Base-by-base conservation (phyloP, 176 grass and related monocot species). In the Oryza meyeriana region DNA sequence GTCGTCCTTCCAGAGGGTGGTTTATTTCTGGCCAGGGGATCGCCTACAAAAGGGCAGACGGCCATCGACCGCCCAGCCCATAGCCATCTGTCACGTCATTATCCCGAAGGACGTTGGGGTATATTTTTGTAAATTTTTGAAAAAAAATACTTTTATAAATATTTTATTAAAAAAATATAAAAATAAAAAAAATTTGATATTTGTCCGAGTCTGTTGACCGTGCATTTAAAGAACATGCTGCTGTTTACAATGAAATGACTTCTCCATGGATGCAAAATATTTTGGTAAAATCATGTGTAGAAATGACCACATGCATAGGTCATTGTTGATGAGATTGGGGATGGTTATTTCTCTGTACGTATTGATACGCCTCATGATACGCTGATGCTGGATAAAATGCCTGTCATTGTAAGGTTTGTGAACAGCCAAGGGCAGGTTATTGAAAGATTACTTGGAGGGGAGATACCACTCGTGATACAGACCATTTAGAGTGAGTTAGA, bases 311-410 rank as follows among this genome's bases (percentile, higher is more conserved):
- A n/a, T n/a, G n/a, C n/a, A 75, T 29, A 57, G 47, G 22, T 2
- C 18, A 75, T 75, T 75, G 50, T 76, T 76, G 20, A 10, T 76
- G 73, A 61, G 73, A 59, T 76, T 13, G 50, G 73, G 61, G 31
- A 75, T 75, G 24, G 50, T 14, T 59, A 25, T 58, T 38, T 59
- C 73, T 38, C 22, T 58, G 13, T 61, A 16, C 50, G 36, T 76
- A 18, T 61, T 38, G 50, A 76, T 57, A 22, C 57, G 32, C 50
- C 50, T 76, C 22, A 59, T 76, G 73, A 76, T 76, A 59, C 55
- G 13, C 6, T 38, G 32, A 76, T 61, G 31, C 10, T 8, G 50
- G 50, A 76, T 57, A 34, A 8, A 76, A 76, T 76, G 22, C 12
- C 5, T 58, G 22, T 75, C 14, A 59, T 76, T 61, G 50, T 76